These are phyloP conservation scores for Solanum stenotomum DNA, from an alignment of 257 asterid genomes.

Conservation along the genomic window DNA sequence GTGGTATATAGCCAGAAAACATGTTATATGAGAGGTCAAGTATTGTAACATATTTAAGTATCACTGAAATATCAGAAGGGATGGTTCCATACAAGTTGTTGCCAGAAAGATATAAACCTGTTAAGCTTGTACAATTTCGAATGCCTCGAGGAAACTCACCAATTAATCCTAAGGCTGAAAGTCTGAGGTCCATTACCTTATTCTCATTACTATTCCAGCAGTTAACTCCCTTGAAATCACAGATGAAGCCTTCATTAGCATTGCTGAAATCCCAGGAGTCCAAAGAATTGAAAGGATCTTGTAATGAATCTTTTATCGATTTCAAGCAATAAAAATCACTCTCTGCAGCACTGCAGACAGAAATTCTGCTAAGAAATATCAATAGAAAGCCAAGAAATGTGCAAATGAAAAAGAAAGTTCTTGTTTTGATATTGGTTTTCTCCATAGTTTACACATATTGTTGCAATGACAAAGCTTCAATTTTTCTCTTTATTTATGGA, in stretches of 20 bases:
- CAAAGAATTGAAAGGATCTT: slow-evolving; percentile 8
- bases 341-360: background rate
- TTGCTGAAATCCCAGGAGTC: slow-evolving; percentile 6
- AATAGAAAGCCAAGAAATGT: background rate
- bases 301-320: slow-evolving; percentile 1
- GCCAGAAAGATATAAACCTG: slow-evolving; percentile 6
- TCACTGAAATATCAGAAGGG: background rate
- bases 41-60: background rate
- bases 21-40: slow-evolving; percentile 14
- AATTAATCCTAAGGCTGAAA: background rate
- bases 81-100: slow-evolving; percentile 13
- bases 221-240: background rate
- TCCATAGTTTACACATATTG: background rate
- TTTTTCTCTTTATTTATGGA: background rate
- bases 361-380: background rate
- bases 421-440: background rate
- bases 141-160: slow-evolving; percentile 17
- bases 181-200: background rate
- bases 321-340: slow-evolving; percentile 5
- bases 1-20: slow-evolving; percentile 15
- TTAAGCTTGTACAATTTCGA: background rate
- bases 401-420: background rate
- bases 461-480: background rate
- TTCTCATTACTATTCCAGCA: slow-evolving; percentile 11
- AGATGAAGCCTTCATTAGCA: background rate